These are phyloP conservation scores for Tylopilus felleus DNA, from an alignment of 768 basidiomycete species.

Conservation along the genomic window DNA sequence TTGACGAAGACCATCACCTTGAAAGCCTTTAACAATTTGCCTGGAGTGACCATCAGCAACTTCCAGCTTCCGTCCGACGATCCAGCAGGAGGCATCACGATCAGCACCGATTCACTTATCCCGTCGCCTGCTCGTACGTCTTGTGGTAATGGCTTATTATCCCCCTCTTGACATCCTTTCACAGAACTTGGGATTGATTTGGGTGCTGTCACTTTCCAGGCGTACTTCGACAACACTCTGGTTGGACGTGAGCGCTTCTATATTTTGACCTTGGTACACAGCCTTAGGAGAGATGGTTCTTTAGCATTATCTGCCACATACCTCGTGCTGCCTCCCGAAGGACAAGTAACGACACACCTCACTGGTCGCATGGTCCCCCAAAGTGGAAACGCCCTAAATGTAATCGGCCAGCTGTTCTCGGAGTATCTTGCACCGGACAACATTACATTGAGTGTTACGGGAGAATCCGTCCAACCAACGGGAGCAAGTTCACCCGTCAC, in stretches of 20 bases:
- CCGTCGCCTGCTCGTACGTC: conserved; percentile 64
- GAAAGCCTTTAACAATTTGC: conserved; percentile 69
- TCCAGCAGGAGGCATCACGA: conserved; percentile 64
- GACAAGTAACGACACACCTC: conserved; percentile 49
- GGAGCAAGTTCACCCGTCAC: conserved; percentile 48
- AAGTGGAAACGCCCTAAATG: conserved; percentile 48
- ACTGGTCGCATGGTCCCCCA: conserved; percentile 65
- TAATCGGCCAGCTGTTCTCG: conserved; percentile 63
- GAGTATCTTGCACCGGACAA: conserved; percentile 62
- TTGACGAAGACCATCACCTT: conserved; percentile 59
- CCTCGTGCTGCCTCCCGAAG: conserved; percentile 48
- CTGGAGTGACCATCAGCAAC: conserved; percentile 67
- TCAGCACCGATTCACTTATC: conserved; percentile 63
- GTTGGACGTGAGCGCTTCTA: conserved; percentile 54
- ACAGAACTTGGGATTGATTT: conserved; percentile 68
- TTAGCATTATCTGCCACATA: conserved; percentile 51
- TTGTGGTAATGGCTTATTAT: neutral
- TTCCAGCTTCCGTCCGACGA: conserved; percentile 69
- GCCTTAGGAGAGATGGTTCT: neutral
- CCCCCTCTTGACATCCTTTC: conserved; percentile 14
- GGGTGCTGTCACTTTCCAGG: conserved; percentile 60
- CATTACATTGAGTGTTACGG: conserved; percentile 55
- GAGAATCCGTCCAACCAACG: conserved; percentile 57
- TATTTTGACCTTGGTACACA: neutral
- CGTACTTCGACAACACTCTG: conserved; percentile 52